Base-by-base conservation (phyloP, 2,329 filamentous ascomycete genomes). In the Byssochlamys sp. region DNA sequence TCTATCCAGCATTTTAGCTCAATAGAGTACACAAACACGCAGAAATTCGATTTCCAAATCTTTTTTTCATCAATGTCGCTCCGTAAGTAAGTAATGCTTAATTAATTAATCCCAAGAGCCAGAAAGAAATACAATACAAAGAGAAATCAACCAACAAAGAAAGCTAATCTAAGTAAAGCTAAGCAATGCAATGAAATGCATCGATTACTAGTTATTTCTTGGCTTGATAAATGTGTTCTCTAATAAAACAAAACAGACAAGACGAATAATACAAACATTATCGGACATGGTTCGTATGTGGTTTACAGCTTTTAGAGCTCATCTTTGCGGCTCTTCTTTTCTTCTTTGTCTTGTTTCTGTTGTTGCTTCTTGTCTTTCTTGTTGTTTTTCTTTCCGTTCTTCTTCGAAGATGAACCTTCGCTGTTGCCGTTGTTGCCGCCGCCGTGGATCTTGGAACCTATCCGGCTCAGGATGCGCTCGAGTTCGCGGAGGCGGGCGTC, bases 401-500 rank as follows among this genome's bases (percentile, higher is more conserved):
- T 59, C 50, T 64, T 62, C 45, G 61, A 61, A 52, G 58, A 55
- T 54, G 55, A 57, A 48, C 55, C 56, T 58, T 69, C 65, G 53
- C 63, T 62, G 31, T 64, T 65, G 50, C 59, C 57, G 53, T 65
- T 68, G 45, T 57, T 60, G 5, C 59, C 65, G 61, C 84, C 70
- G 87, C 81, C 64, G 84, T 83, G 3, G 80, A 73, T 71, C 57
- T 71, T 71, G 48, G 69, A 65, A 51, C 73, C 72, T 59, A 74
- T 65, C 56, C 70, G 69, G 61, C 67, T 70, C 57, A 71, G 59
- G 27, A 65, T 62, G 14, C 71, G 82, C 69, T 88, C 85, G 5
- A 97, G 80, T 69, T 88, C 83, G 65, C 85, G 83, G 14, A 85
- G 81, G 72, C 87, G 87, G 26, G 78, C 79, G 58, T 84, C 77